Base-by-base conservation (phyloP, 805 yeast genomes). In the Lachancea lanzarotensis region DNA sequence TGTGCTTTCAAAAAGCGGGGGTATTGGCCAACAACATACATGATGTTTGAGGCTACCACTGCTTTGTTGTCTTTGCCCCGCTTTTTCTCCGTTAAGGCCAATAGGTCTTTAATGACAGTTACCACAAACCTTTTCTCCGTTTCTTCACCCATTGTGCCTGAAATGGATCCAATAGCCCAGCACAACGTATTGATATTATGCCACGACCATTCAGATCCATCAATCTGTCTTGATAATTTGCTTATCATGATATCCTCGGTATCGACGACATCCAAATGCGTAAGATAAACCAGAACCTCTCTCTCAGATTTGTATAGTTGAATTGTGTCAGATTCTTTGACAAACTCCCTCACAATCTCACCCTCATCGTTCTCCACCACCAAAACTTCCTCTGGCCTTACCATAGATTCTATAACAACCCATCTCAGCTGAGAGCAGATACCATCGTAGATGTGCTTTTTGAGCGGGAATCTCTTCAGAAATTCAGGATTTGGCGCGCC, bases 161-260 rank as follows among this genome's bases (percentile, higher is more conserved):
- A 88, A 48, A 93, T 93, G 13, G 98, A 91, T 51, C 99, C 99
- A 65, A 93, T 93, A 10, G 99, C 99, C 99, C 99, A 93, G 72
- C 98, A 93, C 53, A 93, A 70, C 2, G 98, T 93, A 66, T 93
- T 93, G 58, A 93, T 84, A 62, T 91, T 91, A 64, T 89, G 95
- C 98, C 98, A 93, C 25, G 97, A 90, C 99, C 99, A 93, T 70
- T 93, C 98, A 45, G 86, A 75, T 36, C 95, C 98, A 66, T 93
- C 98, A 43, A 91, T 81, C 70, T 93, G 98, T 58, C 84, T 79
- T 13, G 93, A 86, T 54, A 93, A 75, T 68, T 93, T 93, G 47
- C 83, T 87, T 46, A 82, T 83, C 97, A 93, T 89, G 59, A 93
- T 91, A 51, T 79, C 79, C 61, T 93, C 96, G 9, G 97, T 93